Evolutionary conservation across 2,329 filamentous ascomycete genomes (phyloP), one percentile per base, ranked within the genome.

Genomic region (Penicillium sp.): DNA sequence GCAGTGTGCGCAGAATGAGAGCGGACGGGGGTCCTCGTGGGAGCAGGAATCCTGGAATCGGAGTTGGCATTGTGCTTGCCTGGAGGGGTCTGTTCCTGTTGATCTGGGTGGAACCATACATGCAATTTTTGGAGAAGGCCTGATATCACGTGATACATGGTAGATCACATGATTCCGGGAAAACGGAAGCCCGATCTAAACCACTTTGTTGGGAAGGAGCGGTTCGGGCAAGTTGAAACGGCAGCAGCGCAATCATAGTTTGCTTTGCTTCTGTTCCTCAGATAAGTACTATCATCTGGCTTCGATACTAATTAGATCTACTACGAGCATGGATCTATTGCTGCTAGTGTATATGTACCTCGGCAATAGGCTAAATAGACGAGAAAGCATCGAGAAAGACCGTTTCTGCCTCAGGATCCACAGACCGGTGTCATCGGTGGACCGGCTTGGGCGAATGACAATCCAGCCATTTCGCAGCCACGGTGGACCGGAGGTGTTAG

Each of bases 31-130:
- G 64, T 42, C 83, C 79, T 57, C 85, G 81, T 4, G 87, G 87
- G 39, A 90, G 81, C n/a, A 90, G 81, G 68, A 89, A 89, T 44
- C 82, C 81, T 29, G 86, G 86, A 58, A 89, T 88, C 52, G 65
- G 43, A 8, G 61, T 44, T 42, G 63, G 57, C 62, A 65, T 66
- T 27, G 39, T 58, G 18, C 11, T 43, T 58, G 18, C 11, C 24
- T 39, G 22, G 40, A 44, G 46, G 34, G 49, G 56, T 51, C 40
- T 49, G 27, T 3, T 38, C 59, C 61, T 52, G 48, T 45, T 55
- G 21, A 36, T 47, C 29, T 46, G 38, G 18, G 29, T 45, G 49
- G 22, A 44, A 53, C 49, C 49, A 38, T 47, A 47, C 21, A 34
- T 52, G 42, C 47, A 50, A 42, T 50, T 54, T 54, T 54, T 54